Conservation (phyloP, 73 alveolate species). For the Blepharisma stoltei region DNA sequence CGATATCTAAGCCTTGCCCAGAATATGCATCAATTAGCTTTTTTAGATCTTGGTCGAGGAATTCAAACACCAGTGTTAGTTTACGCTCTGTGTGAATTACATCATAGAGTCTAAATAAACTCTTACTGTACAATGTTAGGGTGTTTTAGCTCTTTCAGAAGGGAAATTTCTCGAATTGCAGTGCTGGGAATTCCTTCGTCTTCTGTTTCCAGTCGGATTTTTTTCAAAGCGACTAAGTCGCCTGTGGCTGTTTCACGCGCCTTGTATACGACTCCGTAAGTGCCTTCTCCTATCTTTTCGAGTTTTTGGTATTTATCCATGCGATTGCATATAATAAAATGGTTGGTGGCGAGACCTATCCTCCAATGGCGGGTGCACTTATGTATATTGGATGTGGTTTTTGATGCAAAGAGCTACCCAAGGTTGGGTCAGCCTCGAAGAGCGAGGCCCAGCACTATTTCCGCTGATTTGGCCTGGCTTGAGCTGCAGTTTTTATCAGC, state of each 20-base stretch:
- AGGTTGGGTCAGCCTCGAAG: too few species aligned
- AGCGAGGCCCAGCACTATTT: too few species aligned
- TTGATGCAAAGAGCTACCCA: too few species aligned
- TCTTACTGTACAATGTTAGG: constrained; percentile 89
- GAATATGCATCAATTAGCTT: constrained; percentile 60
- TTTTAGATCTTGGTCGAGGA: constrained; percentile 70
- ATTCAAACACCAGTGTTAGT: constrained; percentile 73
- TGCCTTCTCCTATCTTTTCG: constrained; percentile 93
- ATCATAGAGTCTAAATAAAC: constrained; percentile 50
- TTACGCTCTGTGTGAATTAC: constrained; percentile 72
- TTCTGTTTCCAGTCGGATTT: constrained; percentile 89
- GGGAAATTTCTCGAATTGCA: constrained; percentile 93
- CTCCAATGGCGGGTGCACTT: too few species aligned
- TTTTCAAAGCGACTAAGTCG: constrained; percentile 88
- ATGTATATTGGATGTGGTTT: too few species aligned
- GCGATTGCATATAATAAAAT: too few species aligned
- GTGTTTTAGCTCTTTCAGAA: constrained; percentile 85
- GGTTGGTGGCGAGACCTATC: too few species aligned
- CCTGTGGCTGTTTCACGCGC: constrained; percentile 70
- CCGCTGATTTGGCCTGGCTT: too few species aligned
- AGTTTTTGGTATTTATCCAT: constrained; percentile 79
- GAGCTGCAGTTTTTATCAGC: too few species aligned
- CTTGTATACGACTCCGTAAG: constrained; percentile 91
- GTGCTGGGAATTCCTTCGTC: constrained; percentile 97
- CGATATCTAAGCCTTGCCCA: constrained; percentile 57